These are phyloP conservation scores for Mercurialis annua DNA, from an alignment of 345 rosid genomes.

Conservation along the genomic window DNA sequence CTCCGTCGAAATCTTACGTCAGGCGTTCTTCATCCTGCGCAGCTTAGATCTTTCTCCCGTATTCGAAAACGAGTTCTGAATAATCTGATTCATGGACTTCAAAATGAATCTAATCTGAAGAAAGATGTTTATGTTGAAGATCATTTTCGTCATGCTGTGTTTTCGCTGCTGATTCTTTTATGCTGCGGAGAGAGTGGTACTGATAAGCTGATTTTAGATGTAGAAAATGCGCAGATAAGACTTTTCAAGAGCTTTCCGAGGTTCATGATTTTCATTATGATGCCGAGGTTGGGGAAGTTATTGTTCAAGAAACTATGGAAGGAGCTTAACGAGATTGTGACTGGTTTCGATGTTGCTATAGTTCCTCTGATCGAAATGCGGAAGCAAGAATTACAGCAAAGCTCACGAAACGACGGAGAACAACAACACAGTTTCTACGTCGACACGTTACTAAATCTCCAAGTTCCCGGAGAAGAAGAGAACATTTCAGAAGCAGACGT, in stretches of 20 bases:
- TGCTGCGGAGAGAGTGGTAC: neutral
- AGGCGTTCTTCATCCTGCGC: constrained; percentile 20
- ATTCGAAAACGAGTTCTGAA: neutral
- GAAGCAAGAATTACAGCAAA: neutral
- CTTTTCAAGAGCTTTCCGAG: neutral
- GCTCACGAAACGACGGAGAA: constrained; percentile 1
- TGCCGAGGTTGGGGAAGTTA: constrained; percentile 10
- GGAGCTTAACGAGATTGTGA: neutral
- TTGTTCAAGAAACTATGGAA: constrained; percentile 3
- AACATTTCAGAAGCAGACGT: constrained; percentile 18
- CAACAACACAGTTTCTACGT: constrained; percentile 1
- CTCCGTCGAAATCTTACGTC: constrained; percentile 17
- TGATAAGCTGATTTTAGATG: neutral
- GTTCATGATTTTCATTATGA: neutral
- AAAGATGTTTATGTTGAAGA: neutral
- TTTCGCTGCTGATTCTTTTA: neutral
- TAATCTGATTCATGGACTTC: neutral
- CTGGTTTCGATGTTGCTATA: neutral
- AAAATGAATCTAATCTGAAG: neutral
- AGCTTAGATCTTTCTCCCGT: neutral
- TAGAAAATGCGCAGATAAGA: neutral
- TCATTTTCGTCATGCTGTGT: neutral
- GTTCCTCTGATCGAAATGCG: neutral
- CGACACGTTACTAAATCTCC: constrained; percentile 13
- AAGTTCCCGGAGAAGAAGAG: constrained; percentile 8